These are phyloP conservation scores for Stemphylium beticola DNA, from an alignment of 2,329 filamentous ascomycete species.

Conservation along the genomic window DNA sequence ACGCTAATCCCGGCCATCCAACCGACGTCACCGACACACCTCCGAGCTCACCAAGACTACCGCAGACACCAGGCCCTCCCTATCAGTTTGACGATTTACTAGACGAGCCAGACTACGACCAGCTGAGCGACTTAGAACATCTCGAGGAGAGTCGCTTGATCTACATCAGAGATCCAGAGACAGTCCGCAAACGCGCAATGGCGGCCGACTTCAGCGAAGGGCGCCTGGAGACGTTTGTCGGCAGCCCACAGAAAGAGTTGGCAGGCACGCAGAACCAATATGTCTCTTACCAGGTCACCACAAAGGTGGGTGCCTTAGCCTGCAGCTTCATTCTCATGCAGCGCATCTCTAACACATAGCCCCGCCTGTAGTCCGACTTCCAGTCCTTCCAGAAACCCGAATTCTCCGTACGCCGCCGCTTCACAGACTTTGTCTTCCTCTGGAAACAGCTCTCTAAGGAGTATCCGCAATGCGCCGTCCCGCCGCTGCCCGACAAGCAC, in stretches of 20 bases:
- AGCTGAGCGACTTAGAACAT: constrained; percentile 16
- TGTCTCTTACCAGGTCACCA: constrained; percentile 93
- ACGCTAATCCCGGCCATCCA: constrained; percentile 5
- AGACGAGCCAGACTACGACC: constrained; percentile 23
- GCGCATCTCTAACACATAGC: constrained; percentile 14
- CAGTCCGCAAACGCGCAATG: constrained; percentile 34
- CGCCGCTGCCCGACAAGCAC: constrained; percentile 95
- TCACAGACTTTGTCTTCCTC: constrained; percentile 97
- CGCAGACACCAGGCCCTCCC: constrained; percentile 6
- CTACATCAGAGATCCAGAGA: constrained; percentile 7
- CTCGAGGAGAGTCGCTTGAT: constrained; percentile 11
- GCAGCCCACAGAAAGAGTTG: constrained; percentile 88
- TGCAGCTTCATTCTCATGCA: not conserved
- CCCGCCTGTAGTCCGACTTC: constrained; percentile 77
- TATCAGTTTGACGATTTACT: constrained; percentile 10
- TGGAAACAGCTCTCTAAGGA: constrained; percentile 88
- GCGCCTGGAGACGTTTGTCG: constrained; percentile 81
- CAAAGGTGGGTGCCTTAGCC: constrained; percentile 65
- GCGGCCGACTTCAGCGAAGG: constrained; percentile 61
- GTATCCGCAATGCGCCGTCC: constrained; percentile 89
- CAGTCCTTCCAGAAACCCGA: constrained; percentile 85
- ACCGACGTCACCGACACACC: constrained; percentile 26
- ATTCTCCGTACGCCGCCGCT: constrained; percentile 83
- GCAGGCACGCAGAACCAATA: constrained; percentile 97
- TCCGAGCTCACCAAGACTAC: constrained; percentile 10